These are phyloP conservation scores for Teunomyces atbi DNA, from an alignment of 805 yeast species.

Conservation along the genomic window DNA sequence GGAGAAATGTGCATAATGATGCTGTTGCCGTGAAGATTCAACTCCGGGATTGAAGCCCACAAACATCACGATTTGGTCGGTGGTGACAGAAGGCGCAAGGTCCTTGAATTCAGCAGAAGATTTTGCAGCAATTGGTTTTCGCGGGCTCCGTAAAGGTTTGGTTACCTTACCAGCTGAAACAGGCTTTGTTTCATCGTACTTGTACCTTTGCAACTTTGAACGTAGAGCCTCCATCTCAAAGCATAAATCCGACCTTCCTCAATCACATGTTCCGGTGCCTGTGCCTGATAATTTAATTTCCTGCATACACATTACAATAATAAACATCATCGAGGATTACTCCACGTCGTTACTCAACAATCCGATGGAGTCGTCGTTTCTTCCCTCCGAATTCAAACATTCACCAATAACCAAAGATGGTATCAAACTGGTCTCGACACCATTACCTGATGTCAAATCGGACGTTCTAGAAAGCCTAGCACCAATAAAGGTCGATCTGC, in stretches of 20 bases:
- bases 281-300: background rate
- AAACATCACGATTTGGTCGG: slow-evolving; percentile 44
- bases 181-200: slow-evolving; percentile 10
- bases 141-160: background rate
- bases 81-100: slow-evolving; percentile 31
- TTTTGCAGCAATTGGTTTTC: background rate
- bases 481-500: background rate
- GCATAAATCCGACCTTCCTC: too few species aligned
- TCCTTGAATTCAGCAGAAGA: slow-evolving; percentile 14
- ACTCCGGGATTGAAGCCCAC: slow-evolving; percentile 75
- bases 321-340: slow-evolving; percentile 3
- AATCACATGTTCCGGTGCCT: too few species aligned
- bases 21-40: slow-evolving; percentile 58
- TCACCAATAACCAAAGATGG: slow-evolving; percentile 18
- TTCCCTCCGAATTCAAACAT: slow-evolving; percentile 1
- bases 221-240: slow-evolving; percentile 11
- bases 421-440: slow-evolving; percentile 8
- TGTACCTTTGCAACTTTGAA: slow-evolving; percentile 16
- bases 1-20: slow-evolving; percentile 69
- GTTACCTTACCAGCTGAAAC: background rate
- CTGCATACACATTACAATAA: background rate
- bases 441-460: slow-evolving; percentile 2
- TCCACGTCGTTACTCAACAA: background rate
- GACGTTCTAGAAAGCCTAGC: background rate
- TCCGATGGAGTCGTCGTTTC: background rate